phyloP scores from a whole-genome alignment of 129 eudicot genomes.

The Lactuca saligna region DNA sequence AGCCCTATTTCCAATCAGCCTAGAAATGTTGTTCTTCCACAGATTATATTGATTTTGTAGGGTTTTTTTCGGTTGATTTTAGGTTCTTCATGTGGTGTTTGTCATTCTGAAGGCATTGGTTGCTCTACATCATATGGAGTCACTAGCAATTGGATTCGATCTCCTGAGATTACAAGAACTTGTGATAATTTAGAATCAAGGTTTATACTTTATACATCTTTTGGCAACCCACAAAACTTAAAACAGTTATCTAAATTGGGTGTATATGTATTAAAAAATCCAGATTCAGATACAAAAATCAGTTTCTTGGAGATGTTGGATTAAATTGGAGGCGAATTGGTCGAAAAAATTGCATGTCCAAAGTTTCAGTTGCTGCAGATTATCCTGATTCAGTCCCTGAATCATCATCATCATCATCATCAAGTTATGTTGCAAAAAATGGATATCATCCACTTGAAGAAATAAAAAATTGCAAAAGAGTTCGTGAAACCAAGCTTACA shows the following conservation, averaged over 20 bases:
- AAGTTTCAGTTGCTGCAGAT: slow-evolving; percentile 72
- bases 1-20: background rate
- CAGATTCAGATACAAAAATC: slow-evolving; percentile 51
- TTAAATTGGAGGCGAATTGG: slow-evolving; percentile 42
- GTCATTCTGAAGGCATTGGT: slow-evolving; percentile 60
- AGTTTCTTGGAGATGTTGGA: slow-evolving; percentile 45
- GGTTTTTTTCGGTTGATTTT: slow-evolving; percentile 13
- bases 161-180: slow-evolving; percentile 41
- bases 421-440: slow-evolving; percentile 39
- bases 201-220: slow-evolving; percentile 34
- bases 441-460: slow-evolving; percentile 90
- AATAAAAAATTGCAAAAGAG: slow-evolving; percentile 47
- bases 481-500: slow-evolving; percentile 51
- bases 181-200: slow-evolving; percentile 48
- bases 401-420: slow-evolving; percentile 20
- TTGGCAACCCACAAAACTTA: too few relatives aligned
- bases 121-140: slow-evolving; percentile 63
- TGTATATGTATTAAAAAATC: slow-evolving; percentile 1
- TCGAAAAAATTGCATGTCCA: slow-evolving; percentile 41
- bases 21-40: slow-evolving; percentile 2
- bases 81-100: slow-evolving; percentile 49
- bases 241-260: background rate
- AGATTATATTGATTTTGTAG: background rate
- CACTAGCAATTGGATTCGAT: slow-evolving; percentile 47
- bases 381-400: slow-evolving; percentile 80